Percentiles rank a stretch among this genome's conserved stretches.
Conservation (phyloP, 2,329 filamentous ascomycete species). For the Trichoderma sp. region DNA sequence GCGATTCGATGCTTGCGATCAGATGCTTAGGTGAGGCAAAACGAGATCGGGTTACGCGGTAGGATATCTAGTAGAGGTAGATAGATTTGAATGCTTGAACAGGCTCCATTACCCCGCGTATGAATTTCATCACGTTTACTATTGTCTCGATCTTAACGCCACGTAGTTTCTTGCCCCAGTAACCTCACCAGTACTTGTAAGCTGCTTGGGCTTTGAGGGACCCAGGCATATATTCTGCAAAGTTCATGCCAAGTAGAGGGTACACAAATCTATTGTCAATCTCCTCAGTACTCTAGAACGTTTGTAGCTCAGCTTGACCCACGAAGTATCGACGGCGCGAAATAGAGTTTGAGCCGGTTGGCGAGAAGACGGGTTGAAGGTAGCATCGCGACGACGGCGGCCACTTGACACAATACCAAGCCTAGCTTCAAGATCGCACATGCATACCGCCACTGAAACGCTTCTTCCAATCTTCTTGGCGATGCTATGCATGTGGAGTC, state of each 20-base stretch:
- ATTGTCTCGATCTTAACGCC: neutral
- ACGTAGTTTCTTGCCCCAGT: neutral
- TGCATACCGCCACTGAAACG: neutral
- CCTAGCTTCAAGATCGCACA: neutral
- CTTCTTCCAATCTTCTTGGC: neutral
- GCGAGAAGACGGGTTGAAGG: neutral
- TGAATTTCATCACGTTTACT: neutral
- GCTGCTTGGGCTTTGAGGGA: neutral
- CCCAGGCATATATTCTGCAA: neutral
- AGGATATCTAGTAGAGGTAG: neutral
- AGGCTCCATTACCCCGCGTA: slow-evolving; percentile 5
- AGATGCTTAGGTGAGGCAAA: neutral
- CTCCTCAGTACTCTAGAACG: too few relatives aligned
- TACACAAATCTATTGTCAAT: neutral
- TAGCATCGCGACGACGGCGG: neutral
- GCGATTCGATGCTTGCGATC: neutral
- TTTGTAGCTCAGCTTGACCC: neutral
- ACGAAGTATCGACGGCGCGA: neutral
- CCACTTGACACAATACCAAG: neutral
- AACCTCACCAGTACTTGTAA: neutral
- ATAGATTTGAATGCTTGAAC: neutral
- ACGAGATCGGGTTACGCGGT: neutral
- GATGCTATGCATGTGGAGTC: neutral
- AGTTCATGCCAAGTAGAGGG: neutral
- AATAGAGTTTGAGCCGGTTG: neutral